Evolutionary conservation across 768 basidiomycete genomes (phyloP).

Genomic region (Agaricus sinodeliciosus): DNA sequence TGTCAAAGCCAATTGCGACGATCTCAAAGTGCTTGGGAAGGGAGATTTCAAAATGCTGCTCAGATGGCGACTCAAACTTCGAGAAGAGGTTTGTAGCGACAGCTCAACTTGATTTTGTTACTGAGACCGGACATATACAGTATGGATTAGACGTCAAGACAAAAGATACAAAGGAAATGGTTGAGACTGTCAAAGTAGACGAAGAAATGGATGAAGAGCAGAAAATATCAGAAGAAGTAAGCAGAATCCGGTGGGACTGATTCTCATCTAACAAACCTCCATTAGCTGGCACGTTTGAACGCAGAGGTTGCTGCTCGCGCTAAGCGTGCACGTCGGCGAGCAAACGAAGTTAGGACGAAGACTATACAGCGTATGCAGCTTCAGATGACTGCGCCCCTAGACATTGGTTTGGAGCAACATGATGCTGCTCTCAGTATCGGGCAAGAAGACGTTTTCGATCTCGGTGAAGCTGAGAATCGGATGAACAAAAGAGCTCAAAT

Average conservation of each 20-base stretch:
- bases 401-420: conserved; percentile 84
- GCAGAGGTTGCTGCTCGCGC: conserved; percentile 63
- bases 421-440: conserved; percentile 69
- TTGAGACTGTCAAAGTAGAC: conserved; percentile 60
- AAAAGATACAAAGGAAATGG: conserved; percentile 66
- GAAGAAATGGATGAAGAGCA: conserved; percentile 82
- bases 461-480: conserved; percentile 50
- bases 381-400: conserved; percentile 96
- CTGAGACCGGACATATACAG: conserved; percentile 25
- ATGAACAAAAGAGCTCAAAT: conserved; percentile 33
- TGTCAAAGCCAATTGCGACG: conserved; percentile 75
- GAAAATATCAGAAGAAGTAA: conserved; percentile 83
- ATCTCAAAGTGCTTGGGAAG: conserved; percentile 96
- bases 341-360: conserved; percentile 83
- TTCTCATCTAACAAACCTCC: conserved; percentile 8
- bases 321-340: conserved; percentile 76
- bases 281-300: conserved; percentile 80
- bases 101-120: background rate
- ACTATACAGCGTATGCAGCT: conserved; percentile 94
- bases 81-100: conserved; percentile 68
- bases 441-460: conserved; percentile 85
- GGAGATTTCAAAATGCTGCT: conserved; percentile 92
- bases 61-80: conserved; percentile 83
- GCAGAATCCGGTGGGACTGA: background rate
- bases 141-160: conserved; percentile 80